Percentiles rank a stretch among this genome's conserved stretches.
These are phyloP conservation scores for Astragalus membranaceus DNA, from an alignment of 306 rosid genomes.

Conservation along the genomic window DNA sequence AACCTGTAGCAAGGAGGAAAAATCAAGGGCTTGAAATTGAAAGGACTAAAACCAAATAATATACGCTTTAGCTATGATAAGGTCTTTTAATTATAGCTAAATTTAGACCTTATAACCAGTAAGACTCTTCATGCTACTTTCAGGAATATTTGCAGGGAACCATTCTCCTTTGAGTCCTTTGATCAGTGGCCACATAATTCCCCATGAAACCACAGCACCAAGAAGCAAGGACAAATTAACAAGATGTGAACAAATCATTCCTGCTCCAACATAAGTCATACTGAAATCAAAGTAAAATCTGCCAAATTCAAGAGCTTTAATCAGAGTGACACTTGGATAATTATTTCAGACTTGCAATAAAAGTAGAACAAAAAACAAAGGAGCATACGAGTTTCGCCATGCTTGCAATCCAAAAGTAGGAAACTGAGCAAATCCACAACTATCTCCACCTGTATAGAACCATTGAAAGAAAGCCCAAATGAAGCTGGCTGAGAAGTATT, in stretches of 20 bases:
- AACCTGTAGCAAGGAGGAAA: conserved; percentile 48
- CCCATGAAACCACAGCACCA: conserved; percentile 95
- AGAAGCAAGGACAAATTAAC: conserved; percentile 88
- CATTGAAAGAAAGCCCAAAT: conserved; percentile 91
- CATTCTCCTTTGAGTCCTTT: conserved; percentile 81
- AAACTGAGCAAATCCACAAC: conserved; percentile 81
- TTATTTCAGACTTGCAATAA: background rate
- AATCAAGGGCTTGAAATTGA: conserved; percentile 8
- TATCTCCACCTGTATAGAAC: conserved; percentile 81
- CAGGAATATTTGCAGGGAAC: conserved; percentile 68
- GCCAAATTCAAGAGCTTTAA: conserved; percentile 28
- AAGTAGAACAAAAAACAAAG: background rate
- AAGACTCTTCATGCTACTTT: conserved; percentile 92
- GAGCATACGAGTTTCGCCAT: conserved; percentile 69
- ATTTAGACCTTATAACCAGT: conserved; percentile 81
- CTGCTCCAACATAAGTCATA: conserved; percentile 96
- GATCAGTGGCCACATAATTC: conserved; percentile 96
- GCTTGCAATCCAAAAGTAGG: conserved; percentile 94
- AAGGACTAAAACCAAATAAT: conserved; percentile 1
- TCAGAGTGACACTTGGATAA: conserved; percentile 23
- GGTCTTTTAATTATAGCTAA: background rate
- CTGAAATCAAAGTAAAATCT: conserved; percentile 97
- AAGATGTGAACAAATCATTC: conserved; percentile 96
- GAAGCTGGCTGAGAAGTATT: conserved; percentile 70
- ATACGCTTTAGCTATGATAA: background rate